Evolutionary conservation across 805 yeast genomes (phyloP), one percentile per base, ranked within the genome.

Genomic region (Hanseniaspora thailandica): DNA sequence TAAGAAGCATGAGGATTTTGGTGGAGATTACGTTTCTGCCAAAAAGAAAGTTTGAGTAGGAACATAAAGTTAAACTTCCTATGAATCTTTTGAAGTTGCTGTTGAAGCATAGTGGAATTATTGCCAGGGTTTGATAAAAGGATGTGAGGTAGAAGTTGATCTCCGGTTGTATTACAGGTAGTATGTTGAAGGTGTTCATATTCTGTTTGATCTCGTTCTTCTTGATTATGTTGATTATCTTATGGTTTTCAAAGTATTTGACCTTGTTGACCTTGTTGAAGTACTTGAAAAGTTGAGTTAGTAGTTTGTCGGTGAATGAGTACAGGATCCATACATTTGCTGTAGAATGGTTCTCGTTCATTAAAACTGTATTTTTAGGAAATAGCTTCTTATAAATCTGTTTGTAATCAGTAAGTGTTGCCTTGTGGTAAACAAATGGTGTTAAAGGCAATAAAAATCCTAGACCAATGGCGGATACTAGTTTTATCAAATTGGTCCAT

Each of bases 291-390:
- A 75, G 55, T 52, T 74, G 73, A 17, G 83, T 74, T 55, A 88
- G 70, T 0, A 82, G 62, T 55, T 95, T 74, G 66, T 93, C 99
- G 13, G 75, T 56, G 58, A 86, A 83, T 1, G 97, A 85, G 67
- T 93, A 93, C 9, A 90, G 60, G 0, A 98, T 96, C 99, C 99
- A 93, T 45, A 88, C 71, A 62, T 93, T 93, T 15, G 99, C 97
- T 1, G 98, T 97, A 97, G 98, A 93, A 69, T 93, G 93, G 0
- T 97, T 96, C 3, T 38, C 35, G 68, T 93, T 98, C 4, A 97
- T 93, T 35, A 93, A 73, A 1, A 97, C 97, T 64, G 97, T 74
- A 47, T 94, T 83, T 64, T 90, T 90, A 5, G 98, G 98, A 68
- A 93, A 93, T 31, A 93, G 69, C 45, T 98, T 73, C 5, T 69